Conservation (phyloP, 1,284 basidiomycete genomes). For the Leccinum subspadiceum region DNA sequence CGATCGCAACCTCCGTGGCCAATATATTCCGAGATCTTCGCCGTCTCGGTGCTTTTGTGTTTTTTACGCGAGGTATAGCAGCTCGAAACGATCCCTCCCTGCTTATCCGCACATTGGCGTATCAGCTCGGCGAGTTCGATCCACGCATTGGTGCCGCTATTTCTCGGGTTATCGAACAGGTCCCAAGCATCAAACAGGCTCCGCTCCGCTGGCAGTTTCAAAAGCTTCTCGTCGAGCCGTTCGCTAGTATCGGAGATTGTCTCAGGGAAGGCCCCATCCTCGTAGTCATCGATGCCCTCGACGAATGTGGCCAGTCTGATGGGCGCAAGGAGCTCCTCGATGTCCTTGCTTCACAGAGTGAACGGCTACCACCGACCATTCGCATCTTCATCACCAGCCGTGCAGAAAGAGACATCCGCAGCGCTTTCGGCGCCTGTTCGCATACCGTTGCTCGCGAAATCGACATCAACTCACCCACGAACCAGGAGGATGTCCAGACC, state of each 20-base stretch:
- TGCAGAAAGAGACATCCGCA: slow-evolving; percentile 29
- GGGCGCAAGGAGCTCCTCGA: slow-evolving; percentile 29
- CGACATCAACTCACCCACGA: slow-evolving; percentile 29
- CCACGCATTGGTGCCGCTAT: slow-evolving; percentile 28
- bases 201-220: slow-evolving; percentile 32
- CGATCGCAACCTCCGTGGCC: slow-evolving; percentile 32
- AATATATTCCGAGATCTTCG: slow-evolving; percentile 27
- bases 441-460: slow-evolving; percentile 22
- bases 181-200: slow-evolving; percentile 32
- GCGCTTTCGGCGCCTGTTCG: slow-evolving; percentile 9
- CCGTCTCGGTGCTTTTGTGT: slow-evolving; percentile 32
- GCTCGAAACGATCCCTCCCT: slow-evolving; percentile 24
- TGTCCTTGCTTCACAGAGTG: slow-evolving; percentile 23
- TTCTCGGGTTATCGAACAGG: slow-evolving; percentile 23
- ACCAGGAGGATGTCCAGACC: slow-evolving; percentile 27
- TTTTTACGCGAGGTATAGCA: slow-evolving; percentile 31
- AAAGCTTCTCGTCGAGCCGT: slow-evolving; percentile 32
- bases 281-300: slow-evolving; percentile 35
- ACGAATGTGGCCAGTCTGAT: slow-evolving; percentile 28
- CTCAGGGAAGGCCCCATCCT: slow-evolving; percentile 30
- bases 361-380: slow-evolving; percentile 24
- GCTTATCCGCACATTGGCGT: slow-evolving; percentile 31
- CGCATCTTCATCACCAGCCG: slow-evolving; percentile 34
- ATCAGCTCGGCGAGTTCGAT: slow-evolving; percentile 34
- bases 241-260: slow-evolving; percentile 15